Evolutionary conservation across 2,329 filamentous ascomycete species (phyloP), one percentile per base, ranked within the genome.

Genomic region (Coniochaeta prunicola): DNA sequence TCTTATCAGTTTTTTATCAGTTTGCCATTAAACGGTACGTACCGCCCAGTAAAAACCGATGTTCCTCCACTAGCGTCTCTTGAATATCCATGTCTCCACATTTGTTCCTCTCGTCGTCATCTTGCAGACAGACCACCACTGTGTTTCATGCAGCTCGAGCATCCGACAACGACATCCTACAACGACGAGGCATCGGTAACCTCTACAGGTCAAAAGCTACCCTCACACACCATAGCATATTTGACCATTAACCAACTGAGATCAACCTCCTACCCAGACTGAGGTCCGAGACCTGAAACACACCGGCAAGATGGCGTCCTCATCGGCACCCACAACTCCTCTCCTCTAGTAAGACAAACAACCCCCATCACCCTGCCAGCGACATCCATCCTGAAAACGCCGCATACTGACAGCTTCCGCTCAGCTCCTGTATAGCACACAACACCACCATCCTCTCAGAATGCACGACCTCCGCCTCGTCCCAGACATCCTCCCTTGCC

Each of bases 391-490:
- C n/a, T n/a, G 36, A 8, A 38, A 5, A 31, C 50, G 12, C 26
- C 26, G 15, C 53, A 55, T 38, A 60, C 8, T 36, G 13, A 53
- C n/a, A n/a, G n/a, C 53, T 57, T 59, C 53, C 50, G 62, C 34
- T 60, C 68, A 96, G 92, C 77, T 88, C 91, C 66, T 97, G 94
- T 78, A 94, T 99, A 74, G 92, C 94, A 56, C 87, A 97, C 77
- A 88, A 94, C 70, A 90, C 86, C 58, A 97, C 92, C 53, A 96
- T 99, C 75, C 87, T 99, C 61, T 79, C 90, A 69, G 94, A 99
- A 77, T 93, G 96, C 78, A 96, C 91, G 55, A 87, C 91, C 34
- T 91, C 91, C 1, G 89, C 92, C 62, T 87, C 89, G 10, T 91
- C 88, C 45, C 86, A 91, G 65, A 90, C 91, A 59, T 92, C 91